A percentile compares a stretch with the other conserved stretches of the same genome.
phyloP scores from a whole-genome alignment of 2,329 filamentous ascomycete species.

The Aspergillus quadrilineatus region DNA sequence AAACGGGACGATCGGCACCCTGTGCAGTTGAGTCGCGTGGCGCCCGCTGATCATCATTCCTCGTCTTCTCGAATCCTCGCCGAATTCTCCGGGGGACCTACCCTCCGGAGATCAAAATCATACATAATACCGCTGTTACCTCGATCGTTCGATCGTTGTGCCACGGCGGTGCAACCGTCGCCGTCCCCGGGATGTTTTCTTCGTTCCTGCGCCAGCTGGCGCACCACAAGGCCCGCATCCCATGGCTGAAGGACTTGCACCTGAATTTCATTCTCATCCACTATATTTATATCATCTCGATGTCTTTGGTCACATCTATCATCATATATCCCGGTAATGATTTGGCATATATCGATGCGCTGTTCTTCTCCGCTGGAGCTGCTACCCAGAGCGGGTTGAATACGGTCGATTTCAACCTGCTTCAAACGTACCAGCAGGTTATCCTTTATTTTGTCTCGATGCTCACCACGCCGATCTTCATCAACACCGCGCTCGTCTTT shows the following conservation, averaged over 20 bases:
- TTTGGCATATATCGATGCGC: constrained; percentile 77
- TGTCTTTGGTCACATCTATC: constrained; percentile 72
- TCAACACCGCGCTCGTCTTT: constrained; percentile 84
- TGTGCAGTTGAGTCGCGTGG: constrained; percentile 4
- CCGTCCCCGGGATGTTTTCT: constrained; percentile 30
- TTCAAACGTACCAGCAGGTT: constrained; percentile 72
- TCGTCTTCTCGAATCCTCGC: constrained; percentile 2
- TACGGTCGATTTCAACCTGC: constrained; percentile 64
- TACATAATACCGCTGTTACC: constrained; percentile 9
- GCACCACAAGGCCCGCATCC: constrained; percentile 35
- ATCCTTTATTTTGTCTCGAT: constrained; percentile 70
- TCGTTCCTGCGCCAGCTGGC: constrained; percentile 22
- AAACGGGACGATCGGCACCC: constrained; percentile 6
- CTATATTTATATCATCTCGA: constrained; percentile 74
- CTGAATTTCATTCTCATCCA: constrained; percentile 50
- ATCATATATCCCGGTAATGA: constrained; percentile 67
- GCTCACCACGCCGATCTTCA: constrained; percentile 77
- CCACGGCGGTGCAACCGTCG: constrained; percentile 15
- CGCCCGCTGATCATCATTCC: constrained; percentile 12
- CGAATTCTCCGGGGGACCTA: background rate
- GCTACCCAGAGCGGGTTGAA: constrained; percentile 94
- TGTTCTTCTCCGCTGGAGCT: constrained; percentile 82
- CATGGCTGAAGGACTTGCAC: constrained; percentile 37
- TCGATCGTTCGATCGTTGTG: background rate
- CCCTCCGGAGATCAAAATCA: background rate